Conservation (phyloP, 441 rosid genomes). For the Erodium chrysanthum region DNA sequence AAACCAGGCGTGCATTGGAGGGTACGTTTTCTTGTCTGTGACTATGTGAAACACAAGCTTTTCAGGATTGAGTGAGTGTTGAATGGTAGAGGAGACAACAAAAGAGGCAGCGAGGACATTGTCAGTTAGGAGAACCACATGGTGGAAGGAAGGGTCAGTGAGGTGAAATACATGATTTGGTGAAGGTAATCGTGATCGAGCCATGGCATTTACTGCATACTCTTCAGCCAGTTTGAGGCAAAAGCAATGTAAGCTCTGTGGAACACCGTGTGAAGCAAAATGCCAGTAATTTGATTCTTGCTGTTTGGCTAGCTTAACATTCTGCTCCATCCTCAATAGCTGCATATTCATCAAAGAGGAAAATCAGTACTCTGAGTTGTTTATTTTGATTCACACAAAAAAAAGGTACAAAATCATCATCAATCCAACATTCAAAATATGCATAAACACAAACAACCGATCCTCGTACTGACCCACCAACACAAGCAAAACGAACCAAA, state of each 20-base stretch:
- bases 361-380: not conserved
- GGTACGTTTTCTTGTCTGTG: slow-evolving; percentile 84
- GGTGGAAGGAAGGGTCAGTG: slow-evolving; percentile 56
- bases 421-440: too few species aligned
- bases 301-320: slow-evolving; percentile 55
- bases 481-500: too few species aligned
- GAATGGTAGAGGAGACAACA: slow-evolving; percentile 60
- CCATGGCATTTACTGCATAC: slow-evolving; percentile 71
- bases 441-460: too few species aligned
- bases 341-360: slow-evolving; percentile 23
- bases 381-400: not conserved
- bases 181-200: slow-evolving; percentile 68
- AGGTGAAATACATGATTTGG: slow-evolving; percentile 64
- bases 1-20: slow-evolving; percentile 96
- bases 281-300: slow-evolving; percentile 79
- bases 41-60: slow-evolving; percentile 69
- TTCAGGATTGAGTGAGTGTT: slow-evolving; percentile 50
- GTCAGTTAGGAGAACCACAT: slow-evolving; percentile 73
- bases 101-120: slow-evolving; percentile 85
- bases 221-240: slow-evolving; percentile 80
- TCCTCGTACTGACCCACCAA: too few species aligned
- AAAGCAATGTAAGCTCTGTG: slow-evolving; percentile 77
- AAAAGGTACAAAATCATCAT: not conserved
- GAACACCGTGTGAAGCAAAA: slow-evolving; percentile 82
- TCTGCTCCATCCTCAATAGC: slow-evolving; percentile 64